Percentiles rank a stretch among this genome's conserved stretches.
phyloP scores from a whole-genome alignment of 1,284 basidiomycete species.

The Boletus semigastroideus region DNA sequence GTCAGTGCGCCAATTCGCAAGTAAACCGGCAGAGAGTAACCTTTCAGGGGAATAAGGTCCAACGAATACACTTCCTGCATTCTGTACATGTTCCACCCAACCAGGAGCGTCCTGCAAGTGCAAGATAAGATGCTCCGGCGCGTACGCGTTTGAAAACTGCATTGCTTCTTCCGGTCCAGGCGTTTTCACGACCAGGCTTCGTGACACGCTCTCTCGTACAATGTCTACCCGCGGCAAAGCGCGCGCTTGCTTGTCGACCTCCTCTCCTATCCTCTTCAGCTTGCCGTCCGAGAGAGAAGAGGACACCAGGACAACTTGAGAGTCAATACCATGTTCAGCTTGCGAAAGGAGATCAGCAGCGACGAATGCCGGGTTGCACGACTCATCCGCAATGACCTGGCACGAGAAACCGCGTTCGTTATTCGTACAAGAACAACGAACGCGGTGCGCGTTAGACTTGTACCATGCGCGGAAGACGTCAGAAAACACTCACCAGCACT shows the following conservation, averaged over 20 bases:
- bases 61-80: slow-evolving; percentile 96
- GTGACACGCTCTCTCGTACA: slow-evolving; percentile 86
- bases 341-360: slow-evolving; percentile 97
- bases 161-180: slow-evolving; percentile 74
- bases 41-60: slow-evolving; percentile 94
- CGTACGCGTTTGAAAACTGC: slow-evolving; percentile 94
- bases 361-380: slow-evolving; percentile 86
- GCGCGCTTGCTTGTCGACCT: slow-evolving; percentile 88
- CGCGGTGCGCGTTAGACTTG: slow-evolving; percentile 29
- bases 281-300: slow-evolving; percentile 66
- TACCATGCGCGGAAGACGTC: slow-evolving; percentile 12
- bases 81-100: slow-evolving; percentile 71
- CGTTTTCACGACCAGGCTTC: slow-evolving; percentile 87
- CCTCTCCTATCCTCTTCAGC: slow-evolving; percentile 76
- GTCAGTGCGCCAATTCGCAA: slow-evolving; percentile 6
- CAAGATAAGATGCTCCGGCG: slow-evolving; percentile 94
- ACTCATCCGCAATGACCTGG: slow-evolving; percentile 90
- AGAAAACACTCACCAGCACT: slow-evolving; percentile 71
- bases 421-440: slow-evolving; percentile 39
- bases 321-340: slow-evolving; percentile 98
- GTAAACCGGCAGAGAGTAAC: slow-evolving; percentile 42
- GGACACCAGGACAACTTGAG: slow-evolving; percentile 92
- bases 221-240: slow-evolving; percentile 89
- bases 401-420: slow-evolving; percentile 32
- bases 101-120: slow-evolving; percentile 75